Evolutionary conservation across 192 early-diverging fungal species (phyloP), one percentile per base, ranked within the genome.

Genomic region (Martensiomyces pterosporus): DNA sequence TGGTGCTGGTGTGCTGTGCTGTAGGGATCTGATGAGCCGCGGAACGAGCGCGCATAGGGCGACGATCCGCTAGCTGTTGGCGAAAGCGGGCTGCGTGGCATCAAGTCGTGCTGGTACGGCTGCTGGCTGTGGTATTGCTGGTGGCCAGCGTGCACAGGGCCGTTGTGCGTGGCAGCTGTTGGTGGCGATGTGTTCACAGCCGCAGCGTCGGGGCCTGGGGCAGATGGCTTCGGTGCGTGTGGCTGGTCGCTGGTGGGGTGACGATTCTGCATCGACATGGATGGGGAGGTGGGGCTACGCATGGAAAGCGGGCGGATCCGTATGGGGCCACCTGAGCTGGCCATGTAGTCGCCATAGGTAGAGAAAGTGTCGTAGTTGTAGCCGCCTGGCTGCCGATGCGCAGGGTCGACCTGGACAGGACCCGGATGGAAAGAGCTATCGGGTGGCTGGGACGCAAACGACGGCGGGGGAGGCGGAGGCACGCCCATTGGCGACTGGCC

Each of bases 291-390:
- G 43, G 25, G 25, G 43, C 2, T 19, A 10, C 29, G 6, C 29
- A 32, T 32, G 10, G 49, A 41, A 4, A 34, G 50, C n/a, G 60
- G 60, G 37, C 49, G 61, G 35, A 64, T 60, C 33, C 67, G 56
- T 27, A 71, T 71, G 3, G 52, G 43, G 26, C 67, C 67, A 14
- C n/a, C n/a, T n/a, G 67, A 49, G 45, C 52, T 72, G 36, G 61
- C 29, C 37, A 72, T 60, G 37, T 53, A 72, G 53, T 72, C 68
- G 24, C 68, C 44, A 37, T 72, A 72, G 3, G 68, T 48, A n/a
- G 61, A 56, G 57, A 55, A 72, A 18, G 57, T 21, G 57, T 72
- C 68, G 39, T 52, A 23, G 57, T 64, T 64, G 61, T 72, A 72
- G 16, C 43, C 35, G 18, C 53, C 57, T 9, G 57, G 53, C 29